phyloP scores from a whole-genome alignment of 176 grass and related monocot genomes.

The Avena insularis region DNA sequence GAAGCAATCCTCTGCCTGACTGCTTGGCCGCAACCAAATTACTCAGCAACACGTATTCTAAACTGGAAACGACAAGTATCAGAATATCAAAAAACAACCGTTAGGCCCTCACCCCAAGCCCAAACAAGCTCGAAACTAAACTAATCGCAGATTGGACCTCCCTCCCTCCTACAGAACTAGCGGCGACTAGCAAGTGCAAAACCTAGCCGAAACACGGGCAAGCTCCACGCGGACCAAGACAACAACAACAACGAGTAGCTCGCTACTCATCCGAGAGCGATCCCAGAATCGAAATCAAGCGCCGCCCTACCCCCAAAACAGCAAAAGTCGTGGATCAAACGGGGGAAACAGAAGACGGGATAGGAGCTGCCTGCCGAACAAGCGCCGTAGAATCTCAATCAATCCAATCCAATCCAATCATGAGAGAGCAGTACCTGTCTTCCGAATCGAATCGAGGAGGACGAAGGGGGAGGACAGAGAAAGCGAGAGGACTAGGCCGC shows the following conservation, averaged over 20 bases:
- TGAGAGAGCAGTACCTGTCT: constrained; percentile 11
- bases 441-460: constrained; percentile 14
- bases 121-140: constrained; percentile 13
- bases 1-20: neutral
- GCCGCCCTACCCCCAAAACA: neutral
- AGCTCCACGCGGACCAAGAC: neutral
- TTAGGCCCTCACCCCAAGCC: neutral
- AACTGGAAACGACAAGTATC: neutral
- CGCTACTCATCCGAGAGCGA: neutral
- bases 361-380: neutral
- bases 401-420: constrained; percentile 9
- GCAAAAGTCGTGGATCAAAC: neutral
- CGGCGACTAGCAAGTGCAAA: neutral
- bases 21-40: neutral
- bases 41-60: neutral
- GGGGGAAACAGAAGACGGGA: neutral
- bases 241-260: neutral
- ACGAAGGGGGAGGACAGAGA: neutral
- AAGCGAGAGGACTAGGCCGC: constrained; percentile 53
- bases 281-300: neutral
- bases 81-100: neutral
- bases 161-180: neutral
- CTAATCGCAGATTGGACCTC: constrained; percentile 20
- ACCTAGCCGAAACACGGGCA: constrained; percentile 1
- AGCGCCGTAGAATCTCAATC: neutral